phyloP scores from a whole-genome alignment of 1,284 basidiomycete species.

The Pyrrhoderma lamaoense region DNA sequence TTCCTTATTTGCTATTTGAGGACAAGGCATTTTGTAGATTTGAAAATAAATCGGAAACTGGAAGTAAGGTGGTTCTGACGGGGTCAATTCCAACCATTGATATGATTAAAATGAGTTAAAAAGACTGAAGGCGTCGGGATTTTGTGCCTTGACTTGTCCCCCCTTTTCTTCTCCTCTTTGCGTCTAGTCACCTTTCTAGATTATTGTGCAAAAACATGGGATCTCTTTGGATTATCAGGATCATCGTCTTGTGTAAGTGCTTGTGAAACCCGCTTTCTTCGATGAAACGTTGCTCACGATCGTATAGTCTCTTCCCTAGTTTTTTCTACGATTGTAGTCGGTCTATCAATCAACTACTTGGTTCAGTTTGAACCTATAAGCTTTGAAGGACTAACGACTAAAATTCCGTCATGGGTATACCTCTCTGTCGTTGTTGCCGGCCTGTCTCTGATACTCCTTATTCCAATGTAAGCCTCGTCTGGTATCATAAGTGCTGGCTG shows the following conservation, averaged over 20 bases:
- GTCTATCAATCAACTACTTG: conserved; percentile 10
- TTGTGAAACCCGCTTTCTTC: neutral
- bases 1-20: too few species aligned
- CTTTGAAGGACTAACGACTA: neutral
- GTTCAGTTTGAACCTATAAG: conserved; percentile 3
- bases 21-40: too few species aligned
- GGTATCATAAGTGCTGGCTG: neutral
- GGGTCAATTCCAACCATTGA: too few species aligned
- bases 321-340: conserved; percentile 14
- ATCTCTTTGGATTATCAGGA: conserved; percentile 8
- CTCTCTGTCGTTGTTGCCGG: conserved; percentile 13
- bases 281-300: neutral
- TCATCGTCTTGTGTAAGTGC: conserved; percentile 3
- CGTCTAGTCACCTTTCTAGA: neutral
- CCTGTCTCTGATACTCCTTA: conserved; percentile 13
- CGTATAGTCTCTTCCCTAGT: neutral
- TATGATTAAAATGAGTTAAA: neutral
- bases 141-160: neutral
- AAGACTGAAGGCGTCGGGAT: neutral
- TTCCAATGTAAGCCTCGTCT: conserved; percentile 13
- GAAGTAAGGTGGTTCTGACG: too few species aligned
- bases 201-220: neutral
- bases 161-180: neutral
- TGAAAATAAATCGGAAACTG: too few species aligned
- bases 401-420: conserved; percentile 1